phyloP scores from a whole-genome alignment of 352 stramenopile genomes.

The Aphanomyces stellatus region DNA sequence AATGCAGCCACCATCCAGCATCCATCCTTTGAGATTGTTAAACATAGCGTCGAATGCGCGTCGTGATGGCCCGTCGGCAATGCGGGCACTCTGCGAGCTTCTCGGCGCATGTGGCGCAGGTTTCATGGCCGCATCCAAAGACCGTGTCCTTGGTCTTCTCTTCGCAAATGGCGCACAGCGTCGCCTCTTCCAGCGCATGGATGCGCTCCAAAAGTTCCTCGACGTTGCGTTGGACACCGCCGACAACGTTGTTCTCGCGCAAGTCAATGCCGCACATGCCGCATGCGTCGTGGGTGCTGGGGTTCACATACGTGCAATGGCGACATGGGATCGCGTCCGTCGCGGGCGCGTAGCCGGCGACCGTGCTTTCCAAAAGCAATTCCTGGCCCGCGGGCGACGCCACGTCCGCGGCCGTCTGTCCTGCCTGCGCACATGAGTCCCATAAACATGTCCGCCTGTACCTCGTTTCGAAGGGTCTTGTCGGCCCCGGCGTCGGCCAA shows the following conservation, averaged over 20 bases:
- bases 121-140: constrained; percentile 50
- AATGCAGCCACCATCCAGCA: no score
- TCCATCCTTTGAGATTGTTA: no score
- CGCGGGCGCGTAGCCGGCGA: neutral
- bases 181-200: constrained; percentile 40
- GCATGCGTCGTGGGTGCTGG: neutral
- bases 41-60: constrained; percentile 12
- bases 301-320: constrained; percentile 5
- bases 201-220: constrained; percentile 11
- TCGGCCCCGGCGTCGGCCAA: neutral
- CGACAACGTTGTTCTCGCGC: neutral
- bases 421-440: neutral
- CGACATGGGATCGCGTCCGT: neutral
- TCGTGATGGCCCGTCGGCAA: constrained; percentile 49
- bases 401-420: neutral
- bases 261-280: neutral
- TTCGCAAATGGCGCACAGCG: constrained; percentile 65
- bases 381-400: neutral
- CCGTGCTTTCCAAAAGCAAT: neutral
- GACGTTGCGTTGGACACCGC: neutral
- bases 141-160: constrained; percentile 68
- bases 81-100: constrained; percentile 56
- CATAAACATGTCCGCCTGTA: neutral
- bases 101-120: constrained; percentile 44
- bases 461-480: neutral